Evolutionary conservation across 495 filamentous ascomycete species (phyloP), one percentile per base, ranked within the genome.

Genomic region (Xylaria acuta): DNA sequence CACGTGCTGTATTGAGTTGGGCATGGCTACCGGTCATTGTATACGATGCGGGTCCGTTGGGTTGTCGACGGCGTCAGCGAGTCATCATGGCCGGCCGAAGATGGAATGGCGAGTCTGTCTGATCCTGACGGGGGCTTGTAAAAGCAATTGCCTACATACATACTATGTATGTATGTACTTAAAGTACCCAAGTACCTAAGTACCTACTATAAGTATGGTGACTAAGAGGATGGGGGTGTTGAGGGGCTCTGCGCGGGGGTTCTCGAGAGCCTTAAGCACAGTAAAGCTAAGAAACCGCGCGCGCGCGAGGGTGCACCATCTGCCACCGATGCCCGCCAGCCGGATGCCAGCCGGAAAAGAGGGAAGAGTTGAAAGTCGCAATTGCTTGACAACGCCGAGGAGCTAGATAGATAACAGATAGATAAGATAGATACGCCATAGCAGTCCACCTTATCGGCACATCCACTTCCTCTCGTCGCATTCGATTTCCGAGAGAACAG

Each of bases 11-110:
- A 43, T 16, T 64, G 32, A 38, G 56, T 60, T 60, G 58, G 58
- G 58, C 58, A 60, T 60, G 34, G 58, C 34, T n/a, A 60, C 58
- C n/a, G 38, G 38, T 20, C 11, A 30, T 60, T 60, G 30, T 43
- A 27, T 25, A 18, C 16, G 22, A 25, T 64, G 60, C 60, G 36
- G 60, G 60, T 38, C 60, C 1, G 38, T 34, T 64, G 60, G 60
- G 38, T 32, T 63, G 4, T 60, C 7, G 56, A 38, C 30, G 56
- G 58, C 45, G 64, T 67, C 43, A 53, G 45, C 45, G 30, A 67
- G 64, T 36, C 64, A 67, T 67, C 64, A 27, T 60, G 58, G 30
- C n/a, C 5, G 16, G 16, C 54, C 54, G 63, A 65, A 65, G 41
- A 36, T 30, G 27, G 43, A 25, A 65, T 49, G 38, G 36, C 1